These are phyloP conservation scores for Comarum palustre DNA, from an alignment of 306 rosid species.

Conservation along the genomic window DNA sequence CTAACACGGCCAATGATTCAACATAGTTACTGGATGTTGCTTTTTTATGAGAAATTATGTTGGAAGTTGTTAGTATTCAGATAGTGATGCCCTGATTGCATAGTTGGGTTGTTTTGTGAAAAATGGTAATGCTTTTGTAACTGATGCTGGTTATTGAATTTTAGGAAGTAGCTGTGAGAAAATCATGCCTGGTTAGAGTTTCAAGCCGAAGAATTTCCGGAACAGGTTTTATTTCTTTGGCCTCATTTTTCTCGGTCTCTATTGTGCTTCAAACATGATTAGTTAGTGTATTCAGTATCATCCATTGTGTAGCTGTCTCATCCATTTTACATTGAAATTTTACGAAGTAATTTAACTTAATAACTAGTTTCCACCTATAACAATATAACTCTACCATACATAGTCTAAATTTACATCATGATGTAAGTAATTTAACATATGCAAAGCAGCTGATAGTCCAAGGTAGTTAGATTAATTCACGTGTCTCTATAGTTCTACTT, in stretches of 20 bases:
- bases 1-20: background rate
- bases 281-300: background rate
- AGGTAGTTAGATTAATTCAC: too few species aligned
- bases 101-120: background rate
- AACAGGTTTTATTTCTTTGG: slow-evolving; percentile 46
- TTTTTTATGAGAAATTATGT: background rate
- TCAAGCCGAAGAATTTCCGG: slow-evolving; percentile 26
- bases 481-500: too few species aligned
- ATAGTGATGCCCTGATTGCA: background rate
- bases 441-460: too few species aligned
- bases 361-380: too few species aligned
- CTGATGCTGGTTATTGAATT: slow-evolving; percentile 7
- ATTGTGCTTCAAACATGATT: slow-evolving; percentile 4
- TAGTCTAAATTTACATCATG: too few species aligned
- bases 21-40: background rate
- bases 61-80: background rate
- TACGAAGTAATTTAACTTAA: too few species aligned
- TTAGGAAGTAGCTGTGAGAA: slow-evolving; percentile 32
- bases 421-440: too few species aligned
- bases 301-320: background rate
- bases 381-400: too few species aligned
- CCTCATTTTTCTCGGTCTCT: slow-evolving; percentile 1
- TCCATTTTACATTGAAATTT: background rate
- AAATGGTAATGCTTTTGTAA: background rate
- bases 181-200: slow-evolving; percentile 23